Base-by-base conservation (phyloP, 2,329 filamentous ascomycete genomes). In the Phoma sp. region DNA sequence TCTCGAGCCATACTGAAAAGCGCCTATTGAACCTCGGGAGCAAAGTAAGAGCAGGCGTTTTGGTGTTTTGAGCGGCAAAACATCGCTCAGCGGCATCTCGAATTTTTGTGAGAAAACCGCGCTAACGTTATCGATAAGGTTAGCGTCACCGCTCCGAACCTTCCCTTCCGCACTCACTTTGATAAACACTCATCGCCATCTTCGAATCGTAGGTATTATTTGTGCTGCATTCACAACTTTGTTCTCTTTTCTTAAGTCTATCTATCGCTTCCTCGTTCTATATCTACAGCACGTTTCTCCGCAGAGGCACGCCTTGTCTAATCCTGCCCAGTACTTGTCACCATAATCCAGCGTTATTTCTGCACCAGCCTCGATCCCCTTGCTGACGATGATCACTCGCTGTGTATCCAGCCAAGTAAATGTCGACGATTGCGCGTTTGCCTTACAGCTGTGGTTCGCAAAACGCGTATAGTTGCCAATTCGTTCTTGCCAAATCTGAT, bases 291-390 rank as follows among this genome's bases (percentile, higher is more conserved):
- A 80, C 10, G 72, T 64, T 68, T 83, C 80, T 4, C 81, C 81
- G 61, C 82, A 85, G 0, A 83, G 70, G 65, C 82, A 85, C 9
- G 71, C 74, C 67, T 85, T 85, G 59, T 83, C 78, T 42, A 85
- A 62, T 25, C 82, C 78, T 42, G 77, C 75, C 83, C 83, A 85
- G 61, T 86, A 86, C 52, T 79, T 79, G 62, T 82, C 79, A 10
- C 81, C 83, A 61, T 86, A 85, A 57, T 86, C 83, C 5, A 85
- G 80, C 9, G 82, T 85, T 45, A 86, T 76, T 66, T 86, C 83
- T 6, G 73, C 71, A 0, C 80, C 82, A 3, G 82, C 79, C 30
- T 78, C 73, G 11, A 85, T 78, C 1, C 82, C 83, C 54, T 82
- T 82, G 46, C 79, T 82, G 5, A 86, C 83, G 4, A 86, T 71